Evolutionary conservation across 208 protist genomes (phyloP), one percentile per base, ranked within the genome.

Genomic region (Strigomonas oncopelti): DNA sequence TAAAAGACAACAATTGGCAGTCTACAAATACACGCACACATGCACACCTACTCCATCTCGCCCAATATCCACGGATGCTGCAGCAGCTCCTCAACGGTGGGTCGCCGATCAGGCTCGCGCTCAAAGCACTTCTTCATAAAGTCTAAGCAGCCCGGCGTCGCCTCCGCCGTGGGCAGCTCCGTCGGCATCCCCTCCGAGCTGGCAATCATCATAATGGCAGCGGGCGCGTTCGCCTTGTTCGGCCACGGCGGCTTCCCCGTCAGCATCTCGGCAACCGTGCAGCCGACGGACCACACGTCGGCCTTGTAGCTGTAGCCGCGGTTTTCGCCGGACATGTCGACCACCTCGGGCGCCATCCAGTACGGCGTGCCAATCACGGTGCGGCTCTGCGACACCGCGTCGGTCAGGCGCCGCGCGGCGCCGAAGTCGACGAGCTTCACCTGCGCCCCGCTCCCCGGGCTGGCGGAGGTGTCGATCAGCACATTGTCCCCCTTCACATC

Each of bases 281-380:
- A 96, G 31, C 93, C 93, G 7, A 95, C 86, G 14, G 91, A 96
- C 91, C 93, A 97, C n/a, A 97, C 91, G 61, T 97, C 93, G 0
- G 91, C 90, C 82, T 96, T 94, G 78, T 92, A 94, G 71, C 85
- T 93, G 76, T 95, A 95, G 11, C 90, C 90, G 0, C 38, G 52
- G 7, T 72, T 72, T 31, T 75, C 68, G n/a, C 71, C 67, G 9
- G 71, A 77, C 31, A 87, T 70, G 59, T 93, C 80, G 45, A 97
- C 88, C 68, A 97, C 88, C 80, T 97, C 90, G 22, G 92, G 92
- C 1, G 92, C 92, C 92, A 97, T 97, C 90, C 92, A 97, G 77
- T 97, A 97, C n/a, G 92, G 92, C 32, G 92, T 95, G 28, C 92
- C 92, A 55, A 94, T 93, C 14, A 97, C 83, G 22, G 92, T 96